Conservation (phyloP, 768 basidiomycete species). For the Suillus bovinus region DNA sequence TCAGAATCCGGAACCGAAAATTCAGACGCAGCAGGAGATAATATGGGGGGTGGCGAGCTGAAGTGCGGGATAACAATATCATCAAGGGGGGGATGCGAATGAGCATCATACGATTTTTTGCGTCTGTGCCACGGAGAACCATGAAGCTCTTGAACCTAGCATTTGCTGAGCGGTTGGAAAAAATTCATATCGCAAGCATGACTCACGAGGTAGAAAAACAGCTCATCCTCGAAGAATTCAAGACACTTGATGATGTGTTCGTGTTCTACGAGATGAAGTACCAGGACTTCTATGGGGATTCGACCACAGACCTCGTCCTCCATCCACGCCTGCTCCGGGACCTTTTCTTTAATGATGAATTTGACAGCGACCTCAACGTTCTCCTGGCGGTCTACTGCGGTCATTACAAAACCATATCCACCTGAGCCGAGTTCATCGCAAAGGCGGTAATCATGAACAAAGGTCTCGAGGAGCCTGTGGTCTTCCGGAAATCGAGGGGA, state of each 20-base stretch:
- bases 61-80: slow-evolving; percentile 24
- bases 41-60: slow-evolving; percentile 47
- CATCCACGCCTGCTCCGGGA: slow-evolving; percentile 54
- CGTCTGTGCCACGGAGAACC: slow-evolving; percentile 81
- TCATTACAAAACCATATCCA: slow-evolving; percentile 95
- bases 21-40: slow-evolving; percentile 57
- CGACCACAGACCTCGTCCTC: slow-evolving; percentile 59
- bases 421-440: slow-evolving; percentile 85
- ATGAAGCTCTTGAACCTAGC: slow-evolving; percentile 87
- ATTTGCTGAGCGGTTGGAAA: background rate
- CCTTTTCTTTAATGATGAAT: slow-evolving; percentile 83
- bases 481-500: slow-evolving; percentile 58
- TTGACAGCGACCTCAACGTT: slow-evolving; percentile 86
- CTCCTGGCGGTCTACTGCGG: slow-evolving; percentile 62
- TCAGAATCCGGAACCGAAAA: slow-evolving; percentile 46
- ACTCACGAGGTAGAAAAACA: slow-evolving; percentile 86
- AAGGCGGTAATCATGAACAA: slow-evolving; percentile 59
- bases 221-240: slow-evolving; percentile 80
- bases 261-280: slow-evolving; percentile 74
- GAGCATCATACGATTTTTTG: slow-evolving; percentile 34
- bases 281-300: slow-evolving; percentile 80
- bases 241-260: slow-evolving; percentile 81
- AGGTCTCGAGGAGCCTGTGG: slow-evolving; percentile 60
- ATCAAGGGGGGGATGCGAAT: slow-evolving; percentile 20
- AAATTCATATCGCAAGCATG: slow-evolving; percentile 6